A percentile compares a stretch with the other conserved stretches of the same genome.
These are phyloP conservation scores for Ustilago sp. DNA, from an alignment of 1,284 basidiomycete genomes.

Conservation along the genomic window DNA sequence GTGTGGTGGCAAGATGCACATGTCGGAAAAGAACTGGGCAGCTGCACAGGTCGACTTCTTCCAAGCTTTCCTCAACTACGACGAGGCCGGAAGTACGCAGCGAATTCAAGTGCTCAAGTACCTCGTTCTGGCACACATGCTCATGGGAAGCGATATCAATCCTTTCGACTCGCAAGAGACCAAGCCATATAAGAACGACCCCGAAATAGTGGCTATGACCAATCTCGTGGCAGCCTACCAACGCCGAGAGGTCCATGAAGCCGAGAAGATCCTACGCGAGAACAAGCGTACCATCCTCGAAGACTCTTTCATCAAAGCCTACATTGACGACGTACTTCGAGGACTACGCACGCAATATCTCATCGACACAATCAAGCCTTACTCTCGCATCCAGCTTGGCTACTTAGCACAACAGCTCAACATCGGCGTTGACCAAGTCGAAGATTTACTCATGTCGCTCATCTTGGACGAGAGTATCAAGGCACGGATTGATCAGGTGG, in stretches of 20 bases:
- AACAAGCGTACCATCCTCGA: slow-evolving; percentile 94
- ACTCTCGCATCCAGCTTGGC: slow-evolving; percentile 88
- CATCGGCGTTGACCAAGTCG: slow-evolving; percentile 86
- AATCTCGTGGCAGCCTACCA: slow-evolving; percentile 96
- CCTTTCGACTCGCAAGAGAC: slow-evolving; percentile 99
- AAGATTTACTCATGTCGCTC: slow-evolving; percentile 89
- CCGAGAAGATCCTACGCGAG: slow-evolving; percentile 92
- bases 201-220: slow-evolving; percentile 98
- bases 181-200: slow-evolving; percentile 97
- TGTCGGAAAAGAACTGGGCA: slow-evolving; percentile 98
- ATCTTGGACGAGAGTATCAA: slow-evolving; percentile 95
- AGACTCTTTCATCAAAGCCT: slow-evolving; percentile 88
- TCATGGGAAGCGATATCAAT: slow-evolving; percentile 97
- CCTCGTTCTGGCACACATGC: slow-evolving; percentile 96
- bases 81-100: slow-evolving; percentile 95
- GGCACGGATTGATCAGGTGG: slow-evolving; percentile 94
- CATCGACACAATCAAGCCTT: slow-evolving; percentile 96
- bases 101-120: slow-evolving; percentile 98
- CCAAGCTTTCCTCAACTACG: slow-evolving; percentile 97
- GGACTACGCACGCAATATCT: slow-evolving; percentile 95
- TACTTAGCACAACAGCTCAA: slow-evolving; percentile 82
- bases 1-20: slow-evolving; percentile 99
- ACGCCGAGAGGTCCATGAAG: slow-evolving; percentile 91
- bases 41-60: slow-evolving; percentile 98
- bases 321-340: slow-evolving; percentile 93